A percentile compares a stretch with the other conserved stretches of the same genome.
Conservation (phyloP, 441 rosid genomes). For the Corymbia calophylla region DNA sequence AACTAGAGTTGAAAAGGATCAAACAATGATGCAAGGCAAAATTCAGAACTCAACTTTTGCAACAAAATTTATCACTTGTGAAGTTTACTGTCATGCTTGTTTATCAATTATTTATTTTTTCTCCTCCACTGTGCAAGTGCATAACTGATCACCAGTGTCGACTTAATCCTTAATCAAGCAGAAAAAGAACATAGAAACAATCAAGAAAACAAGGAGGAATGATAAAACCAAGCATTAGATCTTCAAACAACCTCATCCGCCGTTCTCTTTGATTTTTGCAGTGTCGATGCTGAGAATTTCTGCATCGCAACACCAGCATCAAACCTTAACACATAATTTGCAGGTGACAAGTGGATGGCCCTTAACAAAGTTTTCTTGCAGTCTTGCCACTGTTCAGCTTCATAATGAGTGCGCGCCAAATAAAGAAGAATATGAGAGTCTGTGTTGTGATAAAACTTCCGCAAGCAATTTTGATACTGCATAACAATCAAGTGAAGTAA, state of each 20-base stretch:
- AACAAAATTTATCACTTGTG: neutral
- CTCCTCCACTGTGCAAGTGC: neutral
- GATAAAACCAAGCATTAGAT: neutral
- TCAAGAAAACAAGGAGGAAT: neutral
- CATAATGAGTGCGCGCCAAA: slow-evolving; percentile 95
- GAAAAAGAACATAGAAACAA: neutral
- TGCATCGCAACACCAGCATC: slow-evolving; percentile 99
- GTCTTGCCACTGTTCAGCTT: slow-evolving; percentile 99
- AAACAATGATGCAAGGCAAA: neutral
- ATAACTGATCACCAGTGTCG: neutral
- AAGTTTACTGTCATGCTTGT: neutral
- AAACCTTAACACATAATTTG: slow-evolving; percentile 91
- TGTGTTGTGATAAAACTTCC: slow-evolving; percentile 85
- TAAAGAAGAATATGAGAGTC: slow-evolving; percentile 95
- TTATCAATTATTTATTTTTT: neutral
- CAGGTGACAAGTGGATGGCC: slow-evolving; percentile 96
- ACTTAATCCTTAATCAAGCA: neutral
- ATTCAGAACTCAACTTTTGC: neutral
- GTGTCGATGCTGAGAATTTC: slow-evolving; percentile 93
- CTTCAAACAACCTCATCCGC: slow-evolving; percentile 76
- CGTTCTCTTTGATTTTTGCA: slow-evolving; percentile 89
- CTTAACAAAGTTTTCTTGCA: slow-evolving; percentile 95
- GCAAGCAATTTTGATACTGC: slow-evolving; percentile 99
- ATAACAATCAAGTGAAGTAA: slow-evolving; percentile 13
- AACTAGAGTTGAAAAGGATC: neutral